These are phyloP conservation scores for Parasarocladium wereldwijsianum DNA, from an alignment of 2,329 filamentous ascomycete species.

Conservation along the genomic window DNA sequence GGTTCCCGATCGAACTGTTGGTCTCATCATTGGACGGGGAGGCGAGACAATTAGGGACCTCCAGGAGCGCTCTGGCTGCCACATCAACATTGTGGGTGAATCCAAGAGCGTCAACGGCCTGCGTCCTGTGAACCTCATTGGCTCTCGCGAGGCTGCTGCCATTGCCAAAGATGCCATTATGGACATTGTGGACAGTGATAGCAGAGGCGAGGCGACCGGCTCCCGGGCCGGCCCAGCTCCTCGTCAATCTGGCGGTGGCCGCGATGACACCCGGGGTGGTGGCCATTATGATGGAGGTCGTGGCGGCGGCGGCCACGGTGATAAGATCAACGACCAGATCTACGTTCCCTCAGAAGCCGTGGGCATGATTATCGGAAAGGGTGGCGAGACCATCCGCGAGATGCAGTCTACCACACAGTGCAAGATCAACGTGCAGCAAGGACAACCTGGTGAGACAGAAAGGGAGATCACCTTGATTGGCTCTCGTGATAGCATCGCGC, in stretches of 20 bases:
- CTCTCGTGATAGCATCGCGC: conserved; percentile 58
- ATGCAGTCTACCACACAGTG: conserved; percentile 81
- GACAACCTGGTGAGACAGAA: conserved; percentile 61
- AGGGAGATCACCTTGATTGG: conserved; percentile 81
- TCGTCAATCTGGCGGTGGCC: conserved; percentile 15
- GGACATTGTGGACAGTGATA: conserved; percentile 90
- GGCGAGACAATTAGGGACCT: conserved; percentile 88
- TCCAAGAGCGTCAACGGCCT: conserved; percentile 85
- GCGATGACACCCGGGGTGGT: conserved; percentile 15
- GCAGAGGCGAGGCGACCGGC: conserved; percentile 36
- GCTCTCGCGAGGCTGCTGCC: conserved; percentile 57
- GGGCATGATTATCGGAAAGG: conserved; percentile 93
- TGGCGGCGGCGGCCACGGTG: conserved; percentile 27
- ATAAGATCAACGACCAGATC: conserved; percentile 71
- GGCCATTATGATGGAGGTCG: conserved; percentile 12
- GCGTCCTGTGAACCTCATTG: conserved; percentile 81
- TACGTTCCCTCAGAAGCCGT: conserved; percentile 82
- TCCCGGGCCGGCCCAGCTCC: conserved; percentile 6
- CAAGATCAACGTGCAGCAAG: conserved; percentile 87
- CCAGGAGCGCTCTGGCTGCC: conserved; percentile 83
- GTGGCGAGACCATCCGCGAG: conserved; percentile 84
- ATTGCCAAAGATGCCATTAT: conserved; percentile 78
- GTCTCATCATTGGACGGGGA: conserved; percentile 83
- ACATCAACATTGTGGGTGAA: conserved; percentile 89
- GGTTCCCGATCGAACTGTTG: conserved; percentile 86